Evolutionary conservation across 257 asterid species (phyloP).

Genomic region (Agastache rugosa): DNA sequence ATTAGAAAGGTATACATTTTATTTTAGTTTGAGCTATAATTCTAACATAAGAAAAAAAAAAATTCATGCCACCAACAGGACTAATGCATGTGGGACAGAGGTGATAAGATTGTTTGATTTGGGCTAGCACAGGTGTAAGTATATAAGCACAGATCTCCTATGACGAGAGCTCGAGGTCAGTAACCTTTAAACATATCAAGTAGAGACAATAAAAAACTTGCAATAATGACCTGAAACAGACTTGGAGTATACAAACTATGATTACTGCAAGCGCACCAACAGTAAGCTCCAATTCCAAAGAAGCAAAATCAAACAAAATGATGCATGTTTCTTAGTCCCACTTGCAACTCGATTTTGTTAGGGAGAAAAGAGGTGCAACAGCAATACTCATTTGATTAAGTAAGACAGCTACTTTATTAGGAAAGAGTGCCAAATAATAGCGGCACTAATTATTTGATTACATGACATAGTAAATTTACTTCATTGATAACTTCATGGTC

Average conservation of each 20-base stretch:
- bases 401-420: background rate
- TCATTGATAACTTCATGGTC: slow-evolving; percentile 13
- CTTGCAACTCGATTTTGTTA: background rate
- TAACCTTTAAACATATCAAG: background rate
- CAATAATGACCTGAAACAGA: slow-evolving; percentile 13
- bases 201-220: background rate
- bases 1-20: background rate
- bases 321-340: slow-evolving; percentile 1
- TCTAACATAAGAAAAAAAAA: background rate
- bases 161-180: background rate
- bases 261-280: background rate
- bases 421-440: slow-evolving; percentile 4
- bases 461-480: background rate
- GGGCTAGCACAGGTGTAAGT: background rate
- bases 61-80: background rate
- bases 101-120: slow-evolving; percentile 9
- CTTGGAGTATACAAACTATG: background rate
- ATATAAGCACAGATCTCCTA: slow-evolving; percentile 14
- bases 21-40: background rate
- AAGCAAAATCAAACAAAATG: slow-evolving; percentile 20
- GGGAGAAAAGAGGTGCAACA: background rate
- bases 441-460: background rate
- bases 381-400: background rate
- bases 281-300: slow-evolving; percentile 6
- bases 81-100: slow-evolving; percentile 13